Evolutionary conservation across 352 stramenopile species (phyloP), one percentile per base, ranked within the genome.

Genomic region (Pythium aphanidermatum): DNA sequence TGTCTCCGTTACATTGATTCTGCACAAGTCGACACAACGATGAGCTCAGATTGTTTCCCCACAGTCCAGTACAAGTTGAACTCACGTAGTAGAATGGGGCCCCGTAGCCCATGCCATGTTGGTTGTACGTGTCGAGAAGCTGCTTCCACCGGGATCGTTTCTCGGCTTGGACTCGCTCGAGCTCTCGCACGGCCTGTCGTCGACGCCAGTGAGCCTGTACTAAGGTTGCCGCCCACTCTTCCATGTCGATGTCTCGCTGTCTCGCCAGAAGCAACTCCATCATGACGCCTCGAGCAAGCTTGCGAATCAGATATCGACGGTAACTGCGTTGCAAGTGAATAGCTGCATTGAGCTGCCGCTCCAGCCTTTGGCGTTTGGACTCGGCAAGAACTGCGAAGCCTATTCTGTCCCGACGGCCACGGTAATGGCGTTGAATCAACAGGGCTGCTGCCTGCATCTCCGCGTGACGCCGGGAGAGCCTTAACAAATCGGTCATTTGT

Each of bases 21-120:
- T 91, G 41, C 17, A n/a, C n/a, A n/a, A n/a, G n/a, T n/a, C n/a
- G n/a, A n/a, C n/a, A n/a, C n/a, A n/a, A n/a, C n/a, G n/a, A n/a
- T n/a, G n/a, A n/a, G n/a, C n/a, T n/a, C n/a, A n/a, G n/a, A n/a
- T n/a, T n/a, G n/a, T n/a, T n/a, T n/a, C n/a, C n/a, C n/a, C n/a
- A n/a, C n/a, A n/a, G n/a, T n/a, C n/a, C n/a, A n/a, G n/a, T n/a
- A n/a, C n/a, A n/a, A n/a, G n/a, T 24, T 39, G 41, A 14, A 49
- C 74, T 35, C 46, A 92, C 76, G 52, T 96, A 98, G 69, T 94
- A 98, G 51, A 97, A 97, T n/a, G 79, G 79, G 1, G 79, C 79
- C 7, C 76, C 76, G 28, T 56, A 72, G n/a, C 76, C 79, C 34
- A 58, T 70, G 9, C 72, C 64, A 23, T 90, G 76, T 13, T 86